Evolutionary conservation across 768 basidiomycete species (phyloP).

Genomic region (Mrakia blollopis): DNA sequence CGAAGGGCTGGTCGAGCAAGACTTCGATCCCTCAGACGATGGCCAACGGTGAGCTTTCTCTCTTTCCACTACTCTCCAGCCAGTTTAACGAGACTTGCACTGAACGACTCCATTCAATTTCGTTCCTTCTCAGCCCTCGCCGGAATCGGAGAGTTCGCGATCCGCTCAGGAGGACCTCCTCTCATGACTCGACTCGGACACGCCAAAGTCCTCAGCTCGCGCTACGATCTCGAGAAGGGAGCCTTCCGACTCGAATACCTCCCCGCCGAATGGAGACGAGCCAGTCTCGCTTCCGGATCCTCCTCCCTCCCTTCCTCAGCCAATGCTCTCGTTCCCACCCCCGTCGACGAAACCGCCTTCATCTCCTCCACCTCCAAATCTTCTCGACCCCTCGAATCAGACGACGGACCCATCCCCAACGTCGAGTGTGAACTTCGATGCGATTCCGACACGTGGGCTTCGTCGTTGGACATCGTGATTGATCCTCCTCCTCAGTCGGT

Average conservation of each 20-base stretch:
- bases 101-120: too few species aligned
- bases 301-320: background rate
- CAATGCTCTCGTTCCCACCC: background rate
- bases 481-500: constrained; percentile 86
- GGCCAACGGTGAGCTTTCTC: constrained; percentile 39
- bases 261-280: constrained; percentile 33
- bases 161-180: constrained; percentile 92
- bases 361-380: constrained; percentile 12
- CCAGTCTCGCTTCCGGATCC: constrained; percentile 24
- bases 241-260: constrained; percentile 78
- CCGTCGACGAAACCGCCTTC: constrained; percentile 17
- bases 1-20: constrained; percentile 95
- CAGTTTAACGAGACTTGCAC: background rate
- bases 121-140: constrained; percentile 61
- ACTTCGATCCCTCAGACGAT: constrained; percentile 89
- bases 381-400: background rate
- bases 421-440: constrained; percentile 87
- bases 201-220: constrained; percentile 59
- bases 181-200: constrained; percentile 74
- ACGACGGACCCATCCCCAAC: constrained; percentile 26
- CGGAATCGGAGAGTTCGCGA: constrained; percentile 90
- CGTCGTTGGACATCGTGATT: constrained; percentile 76
- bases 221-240: constrained; percentile 82
- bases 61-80: background rate
- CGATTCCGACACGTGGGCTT: constrained; percentile 83